Evolutionary conservation across 805 yeast species (phyloP), one percentile per base, ranked within the genome.

Genomic region (Metschnikowia arizonensis): DNA sequence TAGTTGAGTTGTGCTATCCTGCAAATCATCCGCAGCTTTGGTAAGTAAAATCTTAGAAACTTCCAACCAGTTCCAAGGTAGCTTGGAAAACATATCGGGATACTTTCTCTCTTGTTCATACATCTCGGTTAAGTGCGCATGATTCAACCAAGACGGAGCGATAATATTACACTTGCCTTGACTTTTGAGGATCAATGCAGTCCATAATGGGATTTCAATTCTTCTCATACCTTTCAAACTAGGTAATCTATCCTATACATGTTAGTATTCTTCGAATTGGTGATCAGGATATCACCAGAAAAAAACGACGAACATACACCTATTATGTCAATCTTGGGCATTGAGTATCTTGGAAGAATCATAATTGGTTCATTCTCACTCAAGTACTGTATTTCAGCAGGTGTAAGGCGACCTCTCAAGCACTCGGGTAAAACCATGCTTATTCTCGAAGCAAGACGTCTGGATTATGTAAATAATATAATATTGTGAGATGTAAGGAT

Each of bases 31-130:
- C 0, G 83, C 55, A 1, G 96, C 96, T 34, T 72, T 72, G 11
- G 76, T 72, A 4, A 91, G 71, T 39, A 91, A 66, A 10, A 84
- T 73, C 53, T 84, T 86, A 3, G 91, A 78, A 1, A 85, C 59
- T 41, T 91, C 96, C 18, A 89, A 69, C 99, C 99, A 93, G 60
- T 83, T 79, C 81, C 84, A 83, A 0, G 98, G 98, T 40, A 91
- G 64, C 6, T 72, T 65, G 45, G 88, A 77, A 59, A 91, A 91
- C 48, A 77, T 68, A 28, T 74, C 74, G 1, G 79, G 73, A 45
- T 76, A 61, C 4, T 70, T 68, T 28, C 79, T 67, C 59, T 91
- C 98, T 49, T 77, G 82, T 17, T 83, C 87, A 54, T 85, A 79
- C 34, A 75, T 71, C 5, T 69, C 72, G 44, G 77, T 76, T 46